Conservation (phyloP, 495 filamentous ascomycete genomes). For the Pseudotulostoma volvatum region DNA sequence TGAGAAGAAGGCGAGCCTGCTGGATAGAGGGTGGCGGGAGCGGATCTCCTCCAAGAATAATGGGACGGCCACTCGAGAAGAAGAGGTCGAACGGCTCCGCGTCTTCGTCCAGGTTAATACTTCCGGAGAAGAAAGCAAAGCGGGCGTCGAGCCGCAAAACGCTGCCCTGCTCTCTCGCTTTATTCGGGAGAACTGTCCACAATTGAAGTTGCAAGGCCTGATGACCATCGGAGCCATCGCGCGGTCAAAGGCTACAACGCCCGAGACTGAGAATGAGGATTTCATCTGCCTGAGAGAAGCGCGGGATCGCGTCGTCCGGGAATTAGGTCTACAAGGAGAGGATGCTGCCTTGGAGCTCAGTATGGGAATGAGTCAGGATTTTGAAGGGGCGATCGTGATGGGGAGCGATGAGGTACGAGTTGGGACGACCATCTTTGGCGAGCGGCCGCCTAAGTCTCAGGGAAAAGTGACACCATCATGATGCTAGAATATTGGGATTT, state of each 20-base stretch:
- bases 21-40: slow-evolving; percentile 60
- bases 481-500: too few relatives aligned
- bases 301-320: slow-evolving; percentile 42
- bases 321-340: slow-evolving; percentile 27
- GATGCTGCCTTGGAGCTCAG: slow-evolving; percentile 41
- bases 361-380: slow-evolving; percentile 90
- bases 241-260: slow-evolving; percentile 48
- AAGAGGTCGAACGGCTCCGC: slow-evolving; percentile 30
- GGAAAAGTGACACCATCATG: too few relatives aligned
- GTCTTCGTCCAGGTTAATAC: slow-evolving; percentile 93
- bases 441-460: slow-evolving; percentile 55
- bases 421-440: slow-evolving; percentile 84
- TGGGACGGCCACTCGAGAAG: slow-evolving; percentile 1
- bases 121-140: slow-evolving; percentile 72
- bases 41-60: slow-evolving; percentile 12
- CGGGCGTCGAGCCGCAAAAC: slow-evolving; percentile 49
- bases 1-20: slow-evolving; percentile 64
- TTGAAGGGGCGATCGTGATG: slow-evolving; percentile 68
- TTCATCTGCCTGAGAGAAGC: slow-evolving; percentile 53
- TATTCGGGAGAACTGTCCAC: slow-evolving; percentile 51
- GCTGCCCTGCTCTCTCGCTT: slow-evolving; percentile 46
- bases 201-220: slow-evolving; percentile 58
- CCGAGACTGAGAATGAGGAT: slow-evolving; percentile 80
- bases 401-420: slow-evolving; percentile 92
- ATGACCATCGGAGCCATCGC: slow-evolving; percentile 98